Percentiles rank a stretch among this genome's conserved stretches.
phyloP scores from a whole-genome alignment of 257 asterid genomes.

The Solanum infundibuliforme region DNA sequence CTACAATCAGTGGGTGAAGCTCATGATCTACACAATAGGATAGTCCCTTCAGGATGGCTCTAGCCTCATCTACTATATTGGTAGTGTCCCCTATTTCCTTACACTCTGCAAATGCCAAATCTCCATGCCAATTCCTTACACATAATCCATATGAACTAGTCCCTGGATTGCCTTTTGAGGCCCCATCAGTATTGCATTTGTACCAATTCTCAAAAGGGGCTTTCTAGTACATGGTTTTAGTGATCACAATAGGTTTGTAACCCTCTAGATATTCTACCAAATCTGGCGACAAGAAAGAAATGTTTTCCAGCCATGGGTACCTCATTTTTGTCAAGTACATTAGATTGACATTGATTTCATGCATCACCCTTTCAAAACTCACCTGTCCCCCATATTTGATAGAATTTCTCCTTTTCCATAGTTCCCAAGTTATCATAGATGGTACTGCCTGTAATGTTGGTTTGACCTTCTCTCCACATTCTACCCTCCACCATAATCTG shows the following conservation, averaged over 20 bases:
- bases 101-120: not conserved
- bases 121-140: not conserved
- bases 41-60: too few relatives aligned
- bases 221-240: not conserved
- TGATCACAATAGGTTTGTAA: not conserved
- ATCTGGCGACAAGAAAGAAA: not conserved
- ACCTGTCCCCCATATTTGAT: not conserved
- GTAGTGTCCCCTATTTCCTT: not conserved
- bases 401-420: not conserved
- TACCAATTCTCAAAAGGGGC: not conserved
- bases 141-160: not conserved
- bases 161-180: not conserved
- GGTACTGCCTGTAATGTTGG: not conserved
- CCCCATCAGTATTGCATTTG: not conserved
- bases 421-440: not conserved
- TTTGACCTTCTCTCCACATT: not conserved
- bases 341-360: not conserved
- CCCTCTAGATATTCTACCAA: not conserved
- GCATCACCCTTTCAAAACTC: not conserved
- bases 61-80: not conserved
- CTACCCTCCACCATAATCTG: not conserved
- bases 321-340: not conserved
- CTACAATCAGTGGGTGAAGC: too few relatives aligned
- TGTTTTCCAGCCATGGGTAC: not conserved
- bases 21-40: too few relatives aligned